Base-by-base conservation (phyloP, 2,329 filamentous ascomycete genomes). In the Myriosclerotinia duriaeana region DNA sequence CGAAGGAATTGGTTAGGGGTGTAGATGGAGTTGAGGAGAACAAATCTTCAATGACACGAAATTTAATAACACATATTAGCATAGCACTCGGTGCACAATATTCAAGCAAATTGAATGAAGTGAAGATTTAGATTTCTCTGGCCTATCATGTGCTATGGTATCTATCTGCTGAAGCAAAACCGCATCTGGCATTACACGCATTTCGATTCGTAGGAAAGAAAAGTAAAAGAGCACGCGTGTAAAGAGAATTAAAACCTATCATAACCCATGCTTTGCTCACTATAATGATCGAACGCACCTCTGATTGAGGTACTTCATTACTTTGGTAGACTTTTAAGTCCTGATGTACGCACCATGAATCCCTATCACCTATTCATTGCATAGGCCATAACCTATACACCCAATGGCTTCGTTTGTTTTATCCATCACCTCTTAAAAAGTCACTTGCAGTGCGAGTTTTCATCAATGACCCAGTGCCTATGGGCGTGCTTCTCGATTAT, bases 221-320 rank as follows among this genome's bases (percentile, higher is more conserved):
- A 11, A 2, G n/a, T 9, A 48, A 17, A 50, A 50, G 44, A 50
- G 20, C 30, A 60, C 30, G 20, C 30, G 26, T 14, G 30, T 22
- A 60, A 48, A 15, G 34, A n/a, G 11, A 26, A 50, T 38, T 3
- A 20, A 5, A 61, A 61, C 44, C 44, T 26, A 12, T 50, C n/a
- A 48, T 36, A 50, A 50, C 38, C 15, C n/a, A 50, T 34, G n/a
- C 44, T 52, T 26, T 50, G 58, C 58, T 61, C 30, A 38, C 58
- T 26, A 38, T 61, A 52, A 50, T 50, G 44, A 61, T 50, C 46
- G n/a, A 38, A 52, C 20, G 20, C 20, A 38, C 34, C 58, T 61
- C 44, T 26, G 44, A 17, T n/a, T 34, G 17, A 40, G 34, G n/a
- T 7, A 15, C 44, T 26, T 26, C 44, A 46, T 50, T 26, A 36